Evolutionary conservation across 306 rosid genomes (phyloP).

Genomic region (Prunus salicina): DNA sequence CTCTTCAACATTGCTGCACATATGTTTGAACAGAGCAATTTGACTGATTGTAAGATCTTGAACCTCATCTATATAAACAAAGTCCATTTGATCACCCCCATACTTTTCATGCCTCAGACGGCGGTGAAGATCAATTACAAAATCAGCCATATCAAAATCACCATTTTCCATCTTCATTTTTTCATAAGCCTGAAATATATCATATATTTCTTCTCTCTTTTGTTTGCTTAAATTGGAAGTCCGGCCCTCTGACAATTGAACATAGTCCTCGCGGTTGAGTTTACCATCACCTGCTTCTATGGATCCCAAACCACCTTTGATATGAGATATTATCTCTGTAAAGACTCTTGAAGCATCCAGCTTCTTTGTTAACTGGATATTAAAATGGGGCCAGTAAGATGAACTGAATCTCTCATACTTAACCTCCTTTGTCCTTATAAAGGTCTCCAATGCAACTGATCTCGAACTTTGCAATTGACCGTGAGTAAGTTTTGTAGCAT

Average conservation of each 20-base stretch:
- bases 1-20: constrained; percentile 69
- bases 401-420: constrained; percentile 58
- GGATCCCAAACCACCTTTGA: constrained; percentile 57
- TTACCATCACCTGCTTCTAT: constrained; percentile 38
- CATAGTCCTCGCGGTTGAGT: constrained; percentile 48
- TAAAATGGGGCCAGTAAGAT: constrained; percentile 71
- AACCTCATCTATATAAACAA: constrained; percentile 78
- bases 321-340: constrained; percentile 66
- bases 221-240: constrained; percentile 40
- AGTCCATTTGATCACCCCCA: constrained; percentile 51
- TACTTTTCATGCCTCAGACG: constrained; percentile 42
- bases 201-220: constrained; percentile 51
- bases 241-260: constrained; percentile 37
- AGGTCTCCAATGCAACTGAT: constrained; percentile 48
- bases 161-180: constrained; percentile 58
- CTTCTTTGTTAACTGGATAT: constrained; percentile 44
- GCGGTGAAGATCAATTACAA: constrained; percentile 60
- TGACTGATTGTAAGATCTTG: constrained; percentile 83
- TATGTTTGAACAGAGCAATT: constrained; percentile 61
- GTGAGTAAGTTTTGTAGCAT: constrained; percentile 12
- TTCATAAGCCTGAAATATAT: constrained; percentile 58
- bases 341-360: constrained; percentile 65
- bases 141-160: constrained; percentile 74
- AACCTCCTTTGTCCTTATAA: constrained; percentile 62
- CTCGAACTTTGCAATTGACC: constrained; percentile 28